A percentile compares a stretch with the other conserved stretches of the same genome.
phyloP scores from a whole-genome alignment of 2,329 filamentous ascomycete species.

The Xylariaceae sp. region DNA sequence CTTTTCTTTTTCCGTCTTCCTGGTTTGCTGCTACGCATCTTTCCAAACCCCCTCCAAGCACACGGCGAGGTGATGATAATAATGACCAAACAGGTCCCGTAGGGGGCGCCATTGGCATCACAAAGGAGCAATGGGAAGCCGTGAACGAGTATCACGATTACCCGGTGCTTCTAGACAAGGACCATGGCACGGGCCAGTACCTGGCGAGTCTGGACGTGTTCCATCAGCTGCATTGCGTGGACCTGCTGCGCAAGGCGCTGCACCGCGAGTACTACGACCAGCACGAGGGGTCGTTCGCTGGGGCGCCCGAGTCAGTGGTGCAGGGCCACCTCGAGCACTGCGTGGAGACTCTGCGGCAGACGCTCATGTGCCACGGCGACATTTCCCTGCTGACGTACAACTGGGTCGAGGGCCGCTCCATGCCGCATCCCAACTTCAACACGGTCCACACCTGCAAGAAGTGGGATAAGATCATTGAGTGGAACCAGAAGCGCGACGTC shows the following conservation, averaged over 20 bases:
- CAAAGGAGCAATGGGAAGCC: constrained; percentile 3
- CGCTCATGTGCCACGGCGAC: constrained; percentile 5
- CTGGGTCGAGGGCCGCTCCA: constrained; percentile 4
- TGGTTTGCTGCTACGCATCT: neutral
- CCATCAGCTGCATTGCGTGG: constrained; percentile 4
- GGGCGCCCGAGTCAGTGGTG: constrained; percentile 1
- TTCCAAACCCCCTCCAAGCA: neutral
- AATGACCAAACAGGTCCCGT: constrained; percentile 6
- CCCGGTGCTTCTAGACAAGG: neutral
- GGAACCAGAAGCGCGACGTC: constrained; percentile 2
- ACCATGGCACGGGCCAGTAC: constrained; percentile 4
- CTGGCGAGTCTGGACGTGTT: constrained; percentile 4
- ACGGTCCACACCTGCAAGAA: constrained; percentile 4
- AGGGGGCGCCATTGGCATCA: constrained; percentile 5
- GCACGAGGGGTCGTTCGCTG: constrained; percentile 4
- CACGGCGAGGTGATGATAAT: neutral
- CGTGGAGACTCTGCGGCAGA: constrained; percentile 3
- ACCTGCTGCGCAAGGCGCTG: constrained; percentile 1
- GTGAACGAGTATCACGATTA: constrained; percentile 6
- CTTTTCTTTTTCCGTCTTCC: neutral
- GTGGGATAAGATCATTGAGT: constrained; percentile 1
- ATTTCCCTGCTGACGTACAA: constrained; percentile 2
- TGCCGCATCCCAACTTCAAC: constrained; percentile 6
- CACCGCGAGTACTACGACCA: constrained; percentile 6
- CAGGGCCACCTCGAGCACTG: constrained; percentile 4